A percentile compares a stretch with the other conserved stretches of the same genome.
Evolutionary conservation across 345 rosid species (phyloP).

Genomic region (Eucalyptus pumila): DNA sequence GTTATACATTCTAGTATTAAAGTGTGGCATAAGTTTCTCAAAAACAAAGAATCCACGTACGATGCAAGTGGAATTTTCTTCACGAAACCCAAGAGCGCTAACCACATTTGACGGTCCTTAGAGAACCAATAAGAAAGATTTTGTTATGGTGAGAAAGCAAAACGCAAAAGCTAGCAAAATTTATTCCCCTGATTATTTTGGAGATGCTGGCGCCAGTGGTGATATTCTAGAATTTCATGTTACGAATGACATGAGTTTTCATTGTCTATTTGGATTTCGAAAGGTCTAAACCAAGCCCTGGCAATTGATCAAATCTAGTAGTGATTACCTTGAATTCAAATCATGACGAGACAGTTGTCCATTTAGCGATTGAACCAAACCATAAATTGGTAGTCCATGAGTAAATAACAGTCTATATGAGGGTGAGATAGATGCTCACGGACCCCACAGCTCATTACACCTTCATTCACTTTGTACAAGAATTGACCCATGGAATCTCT

Average conservation of each 20-base stretch:
- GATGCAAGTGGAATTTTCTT: fast-evolving
- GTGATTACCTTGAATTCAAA: neutral
- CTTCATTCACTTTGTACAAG: neutral
- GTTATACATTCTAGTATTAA: neutral
- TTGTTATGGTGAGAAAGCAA: neutral
- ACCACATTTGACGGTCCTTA: neutral
- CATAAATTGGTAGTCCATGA: too few species aligned
- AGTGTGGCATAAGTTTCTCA: neutral
- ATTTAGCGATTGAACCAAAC: fast-evolving
- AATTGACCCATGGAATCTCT: neutral
- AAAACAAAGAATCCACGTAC: too few species aligned
- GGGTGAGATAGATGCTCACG: too few species aligned
- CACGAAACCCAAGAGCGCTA: neutral
- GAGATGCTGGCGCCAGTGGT: neutral
- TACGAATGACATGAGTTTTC: neutral
- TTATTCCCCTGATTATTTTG: neutral
- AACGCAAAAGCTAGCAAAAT: neutral
- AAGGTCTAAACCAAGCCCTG: neutral
- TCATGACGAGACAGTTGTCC: neutral
- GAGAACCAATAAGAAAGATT: neutral
- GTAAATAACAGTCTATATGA: too few species aligned
- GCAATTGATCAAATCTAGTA: neutral
- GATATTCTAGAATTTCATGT: neutral
- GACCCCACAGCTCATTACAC: neutral
- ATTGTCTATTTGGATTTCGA: neutral